Conservation (phyloP, 345 rosid genomes). For the Durio zibethinus region DNA sequence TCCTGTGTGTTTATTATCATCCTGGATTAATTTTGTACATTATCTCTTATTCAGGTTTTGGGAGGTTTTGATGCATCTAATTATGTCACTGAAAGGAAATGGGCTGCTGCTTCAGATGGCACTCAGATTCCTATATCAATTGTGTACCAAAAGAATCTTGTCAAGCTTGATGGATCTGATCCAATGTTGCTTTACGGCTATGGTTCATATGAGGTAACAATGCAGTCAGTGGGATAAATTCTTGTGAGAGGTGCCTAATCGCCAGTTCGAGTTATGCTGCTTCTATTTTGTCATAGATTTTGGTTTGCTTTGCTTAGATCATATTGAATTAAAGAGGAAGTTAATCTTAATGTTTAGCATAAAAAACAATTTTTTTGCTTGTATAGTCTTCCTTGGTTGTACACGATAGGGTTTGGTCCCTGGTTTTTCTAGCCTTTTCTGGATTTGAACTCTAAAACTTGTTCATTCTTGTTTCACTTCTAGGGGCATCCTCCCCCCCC, state of each 20-base stretch:
- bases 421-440: background rate
- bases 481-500: background rate
- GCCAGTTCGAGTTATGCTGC: too few relatives aligned
- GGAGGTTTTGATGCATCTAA: slow-evolving; percentile 87
- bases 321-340: background rate
- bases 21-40: slow-evolving; percentile 5
- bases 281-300: background rate
- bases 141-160: slow-evolving; percentile 64
- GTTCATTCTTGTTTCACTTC: slow-evolving; percentile 10
- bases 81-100: slow-evolving; percentile 78
- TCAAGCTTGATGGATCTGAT: slow-evolving; percentile 84
- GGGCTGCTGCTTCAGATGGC: slow-evolving; percentile 87
- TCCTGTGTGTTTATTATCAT: background rate
- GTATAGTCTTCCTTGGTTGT: background rate
- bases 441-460: background rate
- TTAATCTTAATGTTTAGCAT: background rate
- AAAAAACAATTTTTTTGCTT: background rate
- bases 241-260: background rate
- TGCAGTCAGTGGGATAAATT: background rate
- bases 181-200: slow-evolving; percentile 80
- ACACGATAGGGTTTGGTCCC: background rate
- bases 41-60: slow-evolving; percentile 51
- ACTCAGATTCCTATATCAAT: slow-evolving; percentile 79
- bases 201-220: slow-evolving; percentile 92
- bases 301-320: background rate